Evolutionary conservation across 805 yeast species (phyloP).

Genomic region (Saccharomyces paradoxus): DNA sequence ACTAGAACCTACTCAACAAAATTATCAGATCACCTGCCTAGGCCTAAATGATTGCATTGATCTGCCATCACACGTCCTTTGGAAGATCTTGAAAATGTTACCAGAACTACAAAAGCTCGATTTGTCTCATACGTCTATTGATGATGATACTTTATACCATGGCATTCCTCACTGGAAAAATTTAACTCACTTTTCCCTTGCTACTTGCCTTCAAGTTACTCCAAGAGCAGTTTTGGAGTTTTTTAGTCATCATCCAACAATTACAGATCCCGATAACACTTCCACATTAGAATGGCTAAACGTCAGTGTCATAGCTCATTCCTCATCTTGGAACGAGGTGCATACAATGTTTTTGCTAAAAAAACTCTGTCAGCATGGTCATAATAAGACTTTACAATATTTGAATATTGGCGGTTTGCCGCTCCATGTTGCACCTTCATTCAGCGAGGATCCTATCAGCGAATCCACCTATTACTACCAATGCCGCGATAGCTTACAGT

Average conservation of each 20-base stretch:
- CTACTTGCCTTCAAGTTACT: conserved; percentile 58
- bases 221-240: conserved; percentile 66
- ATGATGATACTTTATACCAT: conserved; percentile 48
- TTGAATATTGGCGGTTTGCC: conserved; percentile 64
- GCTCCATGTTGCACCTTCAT: conserved; percentile 32
- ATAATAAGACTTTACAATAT: conserved; percentile 32
- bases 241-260: conserved; percentile 63
- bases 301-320: conserved; percentile 54
- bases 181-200: conserved; percentile 66
- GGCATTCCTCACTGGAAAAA: conserved; percentile 47
- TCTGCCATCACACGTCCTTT: conserved; percentile 48
- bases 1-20: conserved; percentile 22
- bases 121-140: conserved; percentile 71
- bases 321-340: conserved; percentile 47
- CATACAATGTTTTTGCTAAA: conserved; percentile 41
- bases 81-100: conserved; percentile 38
- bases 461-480: conserved; percentile 24
- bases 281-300: conserved; percentile 57
- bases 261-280: conserved; percentile 30
- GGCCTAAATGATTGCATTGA: conserved; percentile 88
- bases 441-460: conserved; percentile 10
- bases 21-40: conserved; percentile 34
- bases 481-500: conserved; percentile 28
- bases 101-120: conserved; percentile 65
- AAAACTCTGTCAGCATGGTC: conserved; percentile 32